phyloP scores from a whole-genome alignment of 2,329 filamentous ascomycete species.

The Aspergillus unguis region DNA sequence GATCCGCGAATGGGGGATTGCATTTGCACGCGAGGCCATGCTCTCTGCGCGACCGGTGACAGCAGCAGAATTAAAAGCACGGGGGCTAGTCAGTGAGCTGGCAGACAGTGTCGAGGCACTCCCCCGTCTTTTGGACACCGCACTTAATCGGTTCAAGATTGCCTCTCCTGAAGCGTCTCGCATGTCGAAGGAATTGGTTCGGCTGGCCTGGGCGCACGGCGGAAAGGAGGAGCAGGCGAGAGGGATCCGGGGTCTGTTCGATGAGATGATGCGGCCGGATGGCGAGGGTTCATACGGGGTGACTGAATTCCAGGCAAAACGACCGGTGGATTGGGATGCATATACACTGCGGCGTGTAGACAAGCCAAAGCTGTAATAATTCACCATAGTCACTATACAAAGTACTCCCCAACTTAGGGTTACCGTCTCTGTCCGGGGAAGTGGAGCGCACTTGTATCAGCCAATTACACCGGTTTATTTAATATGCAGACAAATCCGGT shows the following conservation, averaged over 20 bases:
- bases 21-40: slow-evolving; percentile 39
- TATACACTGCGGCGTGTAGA: slow-evolving; percentile 8
- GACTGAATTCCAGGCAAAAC: slow-evolving; percentile 22
- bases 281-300: slow-evolving; percentile 23
- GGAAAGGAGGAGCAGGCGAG: slow-evolving; percentile 16
- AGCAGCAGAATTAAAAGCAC: slow-evolving; percentile 23
- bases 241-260: slow-evolving; percentile 24
- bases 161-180: slow-evolving; percentile 30
- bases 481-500: background rate
- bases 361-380: slow-evolving; percentile 8
- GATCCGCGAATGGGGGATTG: slow-evolving; percentile 26
- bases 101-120: slow-evolving; percentile 10
- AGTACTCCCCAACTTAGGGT: background rate
- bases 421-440: background rate
- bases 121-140: background rate
- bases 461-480: background rate
- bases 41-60: slow-evolving; percentile 33
- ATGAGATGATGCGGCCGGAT: slow-evolving; percentile 28
- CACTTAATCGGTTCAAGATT: slow-evolving; percentile 1
- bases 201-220: slow-evolving; percentile 25
- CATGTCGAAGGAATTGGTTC: slow-evolving; percentile 36
- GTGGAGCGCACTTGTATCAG: background rate
- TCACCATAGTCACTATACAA: background rate
- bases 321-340: slow-evolving; percentile 25
- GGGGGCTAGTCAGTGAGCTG: slow-evolving; percentile 25